These are phyloP conservation scores for Fusarium verrucosum DNA, from an alignment of 2,329 filamentous ascomycete genomes.

Conservation along the genomic window DNA sequence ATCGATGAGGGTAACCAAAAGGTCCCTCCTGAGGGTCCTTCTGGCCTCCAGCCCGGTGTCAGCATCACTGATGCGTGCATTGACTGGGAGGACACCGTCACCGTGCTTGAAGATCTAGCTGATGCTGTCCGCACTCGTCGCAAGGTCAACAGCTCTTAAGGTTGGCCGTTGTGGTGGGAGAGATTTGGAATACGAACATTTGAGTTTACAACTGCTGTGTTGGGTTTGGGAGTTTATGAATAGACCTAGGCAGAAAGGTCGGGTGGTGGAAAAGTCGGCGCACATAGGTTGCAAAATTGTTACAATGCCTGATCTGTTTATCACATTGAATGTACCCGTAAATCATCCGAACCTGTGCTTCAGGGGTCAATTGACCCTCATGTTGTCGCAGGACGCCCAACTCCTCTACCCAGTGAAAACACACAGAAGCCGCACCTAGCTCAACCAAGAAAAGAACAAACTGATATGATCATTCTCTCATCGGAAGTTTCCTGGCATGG, in stretches of 20 bases:
- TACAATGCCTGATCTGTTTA: slow-evolving; percentile 35
- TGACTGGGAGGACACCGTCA: slow-evolving; percentile 85
- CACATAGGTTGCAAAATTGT: slow-evolving; percentile 43
- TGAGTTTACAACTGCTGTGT: slow-evolving; percentile 17
- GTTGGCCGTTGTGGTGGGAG: slow-evolving; percentile 37
- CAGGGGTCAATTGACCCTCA: slow-evolving; percentile 9
- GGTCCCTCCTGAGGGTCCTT: slow-evolving; percentile 82
- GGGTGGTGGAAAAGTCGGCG: slow-evolving; percentile 39
- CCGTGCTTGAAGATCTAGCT: slow-evolving; percentile 84
- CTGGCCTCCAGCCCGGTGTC: slow-evolving; percentile 84
- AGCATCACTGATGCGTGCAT: slow-evolving; percentile 98
- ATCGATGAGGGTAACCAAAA: slow-evolving; percentile 92
- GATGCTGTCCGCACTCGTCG: slow-evolving; percentile 82
- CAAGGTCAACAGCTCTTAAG: slow-evolving; percentile 55
- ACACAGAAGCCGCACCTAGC: neutral
- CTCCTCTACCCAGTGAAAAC: slow-evolving; percentile 1
- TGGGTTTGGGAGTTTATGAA: slow-evolving; percentile 40
- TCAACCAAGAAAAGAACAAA: neutral
- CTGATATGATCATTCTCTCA: neutral
- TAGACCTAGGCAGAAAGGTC: slow-evolving; percentile 31
- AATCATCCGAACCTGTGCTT: slow-evolving; percentile 1
- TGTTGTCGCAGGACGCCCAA: slow-evolving; percentile 25
- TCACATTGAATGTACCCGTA: slow-evolving; percentile 15
- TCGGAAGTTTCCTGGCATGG: slow-evolving; percentile 42
- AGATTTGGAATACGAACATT: neutral